Conservation (phyloP, 73 alveolate genomes). For the Paramecium biaurelia region DNA sequence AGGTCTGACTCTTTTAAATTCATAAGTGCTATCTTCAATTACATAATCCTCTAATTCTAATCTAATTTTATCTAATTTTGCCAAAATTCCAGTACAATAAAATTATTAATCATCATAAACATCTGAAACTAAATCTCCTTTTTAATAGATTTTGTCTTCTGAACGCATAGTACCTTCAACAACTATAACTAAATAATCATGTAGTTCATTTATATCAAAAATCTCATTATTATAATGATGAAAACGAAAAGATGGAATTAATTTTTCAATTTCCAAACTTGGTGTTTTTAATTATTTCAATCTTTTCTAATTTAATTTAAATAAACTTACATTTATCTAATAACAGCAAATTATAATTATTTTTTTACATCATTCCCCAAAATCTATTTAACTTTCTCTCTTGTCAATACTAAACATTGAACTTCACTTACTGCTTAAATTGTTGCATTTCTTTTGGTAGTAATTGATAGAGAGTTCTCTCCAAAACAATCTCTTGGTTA, state of each 20-base stretch:
- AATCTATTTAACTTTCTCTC: slow-evolving; percentile 57
- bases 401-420: slow-evolving; percentile 61
- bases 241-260: neutral
- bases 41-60: neutral
- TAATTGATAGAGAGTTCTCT: neutral
- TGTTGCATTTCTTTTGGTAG: slow-evolving; percentile 42
- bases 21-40: neutral
- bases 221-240: neutral
- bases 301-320: neutral
- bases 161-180: neutral
- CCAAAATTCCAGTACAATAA: neutral
- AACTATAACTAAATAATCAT: neutral
- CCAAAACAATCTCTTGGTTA: slow-evolving; percentile 57
- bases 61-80: neutral
- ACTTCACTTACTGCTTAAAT: slow-evolving; percentile 57
- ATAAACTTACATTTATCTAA: neutral
- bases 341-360: slow-evolving; percentile 41
- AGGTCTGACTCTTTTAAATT: neutral
- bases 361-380: slow-evolving; percentile 53
- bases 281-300: slow-evolving; percentile 1
- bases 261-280: slow-evolving; percentile 12
- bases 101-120: neutral
- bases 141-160: neutral
- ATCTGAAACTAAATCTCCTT: neutral
- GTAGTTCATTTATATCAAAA: neutral